Evolutionary conservation across 2,329 filamentous ascomycete genomes (phyloP).

Genomic region (Beauveria asiatica): DNA sequence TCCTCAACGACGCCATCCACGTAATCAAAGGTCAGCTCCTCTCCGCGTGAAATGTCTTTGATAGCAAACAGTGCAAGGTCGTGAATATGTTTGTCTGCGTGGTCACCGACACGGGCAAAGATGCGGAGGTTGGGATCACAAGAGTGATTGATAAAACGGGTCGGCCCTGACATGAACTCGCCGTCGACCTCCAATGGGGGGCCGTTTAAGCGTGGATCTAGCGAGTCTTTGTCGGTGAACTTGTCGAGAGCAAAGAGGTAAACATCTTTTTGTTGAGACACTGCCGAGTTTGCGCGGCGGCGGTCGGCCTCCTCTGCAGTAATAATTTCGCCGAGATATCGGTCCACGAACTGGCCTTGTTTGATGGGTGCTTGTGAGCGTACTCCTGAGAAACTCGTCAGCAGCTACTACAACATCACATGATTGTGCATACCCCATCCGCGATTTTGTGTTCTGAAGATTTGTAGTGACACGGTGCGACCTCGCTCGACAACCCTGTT

Average conservation of each 20-base stretch:
- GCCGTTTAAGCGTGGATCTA: slow-evolving; percentile 47
- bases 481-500: slow-evolving; percentile 73
- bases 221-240: slow-evolving; percentile 52
- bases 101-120: slow-evolving; percentile 71
- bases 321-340: slow-evolving; percentile 67
- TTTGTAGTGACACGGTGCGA: slow-evolving; percentile 60
- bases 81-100: slow-evolving; percentile 65
- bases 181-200: slow-evolving; percentile 57
- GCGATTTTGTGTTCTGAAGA: slow-evolving; percentile 63
- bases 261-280: slow-evolving; percentile 58
- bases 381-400: slow-evolving; percentile 39
- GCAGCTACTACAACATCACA: background rate
- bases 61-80: slow-evolving; percentile 70
- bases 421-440: slow-evolving; percentile 57
- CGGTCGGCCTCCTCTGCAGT: slow-evolving; percentile 54
- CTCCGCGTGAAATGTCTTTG: slow-evolving; percentile 52
- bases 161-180: slow-evolving; percentile 69
- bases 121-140: slow-evolving; percentile 73
- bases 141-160: slow-evolving; percentile 75
- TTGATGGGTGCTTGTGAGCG: slow-evolving; percentile 55
- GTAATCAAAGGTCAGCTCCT: slow-evolving; percentile 76
- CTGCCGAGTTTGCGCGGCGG: slow-evolving; percentile 48
- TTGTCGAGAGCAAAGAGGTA: slow-evolving; percentile 81
- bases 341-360: slow-evolving; percentile 70
- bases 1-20: slow-evolving; percentile 53